phyloP scores from a whole-genome alignment of 352 stramenopile species.

The Thalassiosira oceanica region DNA sequence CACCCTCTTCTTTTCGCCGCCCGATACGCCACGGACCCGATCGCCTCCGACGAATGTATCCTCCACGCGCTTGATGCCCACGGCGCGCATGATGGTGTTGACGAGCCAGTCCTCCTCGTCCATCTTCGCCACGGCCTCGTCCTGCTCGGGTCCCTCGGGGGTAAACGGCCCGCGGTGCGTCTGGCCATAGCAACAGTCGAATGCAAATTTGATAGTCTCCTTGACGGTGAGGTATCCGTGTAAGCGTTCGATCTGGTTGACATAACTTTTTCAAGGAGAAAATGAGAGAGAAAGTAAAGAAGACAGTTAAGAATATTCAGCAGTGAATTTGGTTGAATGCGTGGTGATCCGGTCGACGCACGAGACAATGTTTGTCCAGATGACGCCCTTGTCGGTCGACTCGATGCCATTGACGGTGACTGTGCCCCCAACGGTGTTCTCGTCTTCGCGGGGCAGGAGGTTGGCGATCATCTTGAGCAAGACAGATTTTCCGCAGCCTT shows the following conservation, averaged over 20 bases:
- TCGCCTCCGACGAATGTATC: slow-evolving; percentile 91
- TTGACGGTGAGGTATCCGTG: slow-evolving; percentile 87
- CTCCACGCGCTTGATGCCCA: slow-evolving; percentile 87
- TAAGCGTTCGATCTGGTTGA: slow-evolving; percentile 89
- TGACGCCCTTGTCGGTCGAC: slow-evolving; percentile 34
- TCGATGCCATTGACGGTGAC: slow-evolving; percentile 51
- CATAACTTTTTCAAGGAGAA: slow-evolving; percentile 71
- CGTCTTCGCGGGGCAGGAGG: slow-evolving; percentile 40
- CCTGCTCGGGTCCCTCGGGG: slow-evolving; percentile 16
- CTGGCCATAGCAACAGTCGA: slow-evolving; percentile 44
- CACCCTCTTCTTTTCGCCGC: slow-evolving; percentile 89
- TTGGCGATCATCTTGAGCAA: slow-evolving; percentile 73
- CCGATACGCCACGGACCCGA: slow-evolving; percentile 85
- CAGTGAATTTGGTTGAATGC: not conserved
- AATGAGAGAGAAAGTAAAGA: not conserved
- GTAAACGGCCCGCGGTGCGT: slow-evolving; percentile 14
- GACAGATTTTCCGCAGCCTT: too few relatives aligned
- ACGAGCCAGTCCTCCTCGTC: slow-evolving; percentile 83
- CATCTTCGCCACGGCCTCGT: slow-evolving; percentile 63
- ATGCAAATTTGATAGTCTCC: slow-evolving; percentile 89
- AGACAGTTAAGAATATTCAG: slow-evolving; percentile 2
- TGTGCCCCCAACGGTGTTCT: slow-evolving; percentile 31
- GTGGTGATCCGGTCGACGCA: not conserved
- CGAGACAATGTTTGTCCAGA: slow-evolving; percentile 48
- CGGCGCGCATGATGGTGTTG: slow-evolving; percentile 82